Percentiles rank a stretch among this genome's conserved stretches.
Conservation (phyloP, 345 rosid species). For the Pistacia atlantica region DNA sequence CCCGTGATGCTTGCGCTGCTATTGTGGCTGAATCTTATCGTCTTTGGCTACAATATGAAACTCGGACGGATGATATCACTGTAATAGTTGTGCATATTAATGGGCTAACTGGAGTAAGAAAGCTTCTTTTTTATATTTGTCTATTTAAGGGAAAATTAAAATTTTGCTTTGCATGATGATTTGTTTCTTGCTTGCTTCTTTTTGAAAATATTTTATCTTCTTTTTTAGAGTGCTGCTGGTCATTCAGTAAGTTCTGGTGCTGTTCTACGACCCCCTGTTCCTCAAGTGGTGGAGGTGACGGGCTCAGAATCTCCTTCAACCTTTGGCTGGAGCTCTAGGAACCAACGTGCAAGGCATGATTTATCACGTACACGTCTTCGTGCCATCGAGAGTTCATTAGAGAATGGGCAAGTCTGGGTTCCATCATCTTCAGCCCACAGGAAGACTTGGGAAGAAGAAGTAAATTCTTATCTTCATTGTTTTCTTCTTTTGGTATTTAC, state of each 20-base stretch:
- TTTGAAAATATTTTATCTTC: background rate
- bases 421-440: slow-evolving; percentile 87
- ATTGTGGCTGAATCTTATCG: slow-evolving; percentile 99
- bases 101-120: slow-evolving; percentile 73
- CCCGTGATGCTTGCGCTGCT: slow-evolving; percentile 99
- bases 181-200: slow-evolving; percentile 15
- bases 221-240: slow-evolving; percentile 56
- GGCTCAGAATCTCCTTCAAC: slow-evolving; percentile 90
- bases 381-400: slow-evolving; percentile 89
- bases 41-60: slow-evolving; percentile 97
- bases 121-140: slow-evolving; percentile 16
- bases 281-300: slow-evolving; percentile 79
- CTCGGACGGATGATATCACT: slow-evolving; percentile 99
- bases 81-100: slow-evolving; percentile 88
- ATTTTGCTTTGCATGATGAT: slow-evolving; percentile 15
- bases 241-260: slow-evolving; percentile 46
- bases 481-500: slow-evolving; percentile 13
- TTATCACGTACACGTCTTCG: slow-evolving; percentile 92
- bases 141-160: background rate
- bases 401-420: slow-evolving; percentile 83
- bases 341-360: slow-evolving; percentile 84
- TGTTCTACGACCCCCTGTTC: slow-evolving; percentile 48
- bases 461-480: slow-evolving; percentile 28
- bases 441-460: slow-evolving; percentile 99
- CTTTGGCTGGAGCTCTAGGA: slow-evolving; percentile 68